Conservation (phyloP, 306 rosid genomes). For the Elaeagnus macrophylla region DNA sequence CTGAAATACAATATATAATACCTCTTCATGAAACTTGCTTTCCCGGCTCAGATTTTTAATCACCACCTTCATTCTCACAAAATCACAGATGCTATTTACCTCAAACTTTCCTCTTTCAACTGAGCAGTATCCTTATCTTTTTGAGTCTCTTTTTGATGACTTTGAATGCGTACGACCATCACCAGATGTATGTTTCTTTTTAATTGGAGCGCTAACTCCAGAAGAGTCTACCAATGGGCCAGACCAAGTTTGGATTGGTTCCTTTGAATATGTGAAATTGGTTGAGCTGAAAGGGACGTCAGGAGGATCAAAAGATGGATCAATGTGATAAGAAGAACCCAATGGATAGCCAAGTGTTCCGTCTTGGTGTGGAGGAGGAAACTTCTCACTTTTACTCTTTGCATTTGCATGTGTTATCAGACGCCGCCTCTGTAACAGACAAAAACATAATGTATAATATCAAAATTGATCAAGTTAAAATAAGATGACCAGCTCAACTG, state of each 20-base stretch:
- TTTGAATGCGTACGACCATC: conserved; percentile 48
- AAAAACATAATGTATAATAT: conserved; percentile 5
- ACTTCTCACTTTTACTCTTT: conserved; percentile 98
- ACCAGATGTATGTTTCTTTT: conserved; percentile 65
- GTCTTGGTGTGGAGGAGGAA: conserved; percentile 98
- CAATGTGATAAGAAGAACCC: conserved; percentile 84
- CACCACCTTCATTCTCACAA: conserved; percentile 37
- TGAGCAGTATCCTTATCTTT: conserved; percentile 24
- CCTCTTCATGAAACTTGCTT: conserved; percentile 46
- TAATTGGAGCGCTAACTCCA: conserved; percentile 51
- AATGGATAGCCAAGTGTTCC: conserved; percentile 86
- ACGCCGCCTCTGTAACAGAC: conserved; percentile 63
- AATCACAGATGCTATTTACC: conserved; percentile 27
- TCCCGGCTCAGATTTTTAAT: conserved; percentile 26
- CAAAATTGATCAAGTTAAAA: conserved; percentile 6
- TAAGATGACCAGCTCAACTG: conserved; percentile 3
- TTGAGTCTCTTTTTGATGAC: conserved; percentile 44
- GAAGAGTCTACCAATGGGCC: conserved; percentile 80
- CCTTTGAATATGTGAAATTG: conserved; percentile 68
- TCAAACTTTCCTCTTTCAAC: conserved; percentile 13
- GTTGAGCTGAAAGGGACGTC: conserved; percentile 86
- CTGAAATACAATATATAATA: conserved; percentile 36
- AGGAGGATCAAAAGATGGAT: conserved; percentile 78
- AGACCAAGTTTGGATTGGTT: conserved; percentile 83
- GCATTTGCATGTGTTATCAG: conserved; percentile 89